Evolutionary conservation across 106 monocot genomes (phyloP).

Genomic region (Agapanthus africanus): DNA sequence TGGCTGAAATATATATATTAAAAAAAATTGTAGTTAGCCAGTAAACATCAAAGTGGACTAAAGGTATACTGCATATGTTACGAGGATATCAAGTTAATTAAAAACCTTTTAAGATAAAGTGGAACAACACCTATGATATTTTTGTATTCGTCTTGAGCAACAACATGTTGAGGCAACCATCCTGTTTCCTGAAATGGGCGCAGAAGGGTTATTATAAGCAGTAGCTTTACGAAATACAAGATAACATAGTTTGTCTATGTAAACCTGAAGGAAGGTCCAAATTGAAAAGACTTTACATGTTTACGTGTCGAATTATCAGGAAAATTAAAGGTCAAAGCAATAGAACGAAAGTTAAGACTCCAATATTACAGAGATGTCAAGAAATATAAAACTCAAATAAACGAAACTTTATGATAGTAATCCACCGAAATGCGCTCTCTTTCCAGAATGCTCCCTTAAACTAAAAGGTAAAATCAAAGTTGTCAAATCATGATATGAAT

Average conservation of each 20-base stretch:
- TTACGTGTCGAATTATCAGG: background rate
- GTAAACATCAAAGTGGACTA: background rate
- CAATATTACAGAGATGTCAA: too few species aligned
- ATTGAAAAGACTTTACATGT: too few species aligned
- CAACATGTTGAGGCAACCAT: slow-evolving; percentile 91
- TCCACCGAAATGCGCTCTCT: too few species aligned
- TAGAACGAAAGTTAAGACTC: too few species aligned
- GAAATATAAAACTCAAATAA: too few species aligned
- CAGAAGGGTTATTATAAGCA: slow-evolving; percentile 20
- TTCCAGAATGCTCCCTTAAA: too few species aligned
- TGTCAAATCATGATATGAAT: too few species aligned
- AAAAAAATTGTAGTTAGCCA: slow-evolving; percentile 8
- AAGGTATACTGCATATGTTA: slow-evolving; percentile 1
- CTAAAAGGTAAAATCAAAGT: too few species aligned
- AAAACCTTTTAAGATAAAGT: slow-evolving; percentile 98
- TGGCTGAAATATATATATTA: slow-evolving; percentile 47
- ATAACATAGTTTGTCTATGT: background rate
- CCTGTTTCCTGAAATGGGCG: slow-evolving; percentile 84
- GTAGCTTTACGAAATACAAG: background rate
- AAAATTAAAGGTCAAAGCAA: background rate
- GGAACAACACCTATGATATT: slow-evolving; percentile 94
- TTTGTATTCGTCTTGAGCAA: slow-evolving; percentile 79
- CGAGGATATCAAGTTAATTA: slow-evolving; percentile 8
- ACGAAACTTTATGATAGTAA: too few species aligned
- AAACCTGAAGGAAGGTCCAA: background rate